A percentile compares a stretch with the other conserved stretches of the same genome.
Evolutionary conservation across 2,329 filamentous ascomycete species (phyloP).

Genomic region (Penicillium sp.): DNA sequence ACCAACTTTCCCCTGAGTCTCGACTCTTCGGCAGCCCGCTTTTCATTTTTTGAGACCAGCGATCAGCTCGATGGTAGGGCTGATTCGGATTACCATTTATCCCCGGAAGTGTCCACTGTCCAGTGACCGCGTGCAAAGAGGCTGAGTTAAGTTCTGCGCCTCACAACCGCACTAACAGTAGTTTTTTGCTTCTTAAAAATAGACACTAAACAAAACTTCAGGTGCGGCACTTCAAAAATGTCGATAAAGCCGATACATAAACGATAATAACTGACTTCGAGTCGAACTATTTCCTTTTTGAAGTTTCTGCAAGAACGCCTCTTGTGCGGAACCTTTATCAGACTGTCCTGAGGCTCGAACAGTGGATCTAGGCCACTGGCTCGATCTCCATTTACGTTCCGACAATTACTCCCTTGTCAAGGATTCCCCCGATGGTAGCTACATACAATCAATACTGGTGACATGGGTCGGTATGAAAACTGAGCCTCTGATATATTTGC

Average conservation of each 20-base stretch:
- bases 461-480: neutral
- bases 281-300: neutral
- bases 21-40: neutral
- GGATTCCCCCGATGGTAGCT: neutral
- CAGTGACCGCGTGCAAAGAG: slow-evolving; percentile 6
- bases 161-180: neutral
- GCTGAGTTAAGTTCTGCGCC: slow-evolving; percentile 13
- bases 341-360: neutral
- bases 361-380: neutral
- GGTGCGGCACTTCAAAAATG: neutral
- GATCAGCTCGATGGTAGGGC: slow-evolving; percentile 13
- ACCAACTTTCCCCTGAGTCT: neutral
- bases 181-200: neutral
- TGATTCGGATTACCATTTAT: slow-evolving; percentile 2
- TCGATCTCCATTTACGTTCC: neutral
- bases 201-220: neutral
- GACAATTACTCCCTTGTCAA: too few species aligned
- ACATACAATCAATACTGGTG: neutral
- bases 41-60: slow-evolving; percentile 6
- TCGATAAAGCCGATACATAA: neutral
- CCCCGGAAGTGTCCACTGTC: neutral
- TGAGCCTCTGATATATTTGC: neutral
- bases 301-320: neutral
- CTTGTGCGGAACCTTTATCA: neutral
- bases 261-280: neutral